phyloP scores from a whole-genome alignment of 2,329 filamentous ascomycete genomes.

The Epicoccum sorghinum region DNA sequence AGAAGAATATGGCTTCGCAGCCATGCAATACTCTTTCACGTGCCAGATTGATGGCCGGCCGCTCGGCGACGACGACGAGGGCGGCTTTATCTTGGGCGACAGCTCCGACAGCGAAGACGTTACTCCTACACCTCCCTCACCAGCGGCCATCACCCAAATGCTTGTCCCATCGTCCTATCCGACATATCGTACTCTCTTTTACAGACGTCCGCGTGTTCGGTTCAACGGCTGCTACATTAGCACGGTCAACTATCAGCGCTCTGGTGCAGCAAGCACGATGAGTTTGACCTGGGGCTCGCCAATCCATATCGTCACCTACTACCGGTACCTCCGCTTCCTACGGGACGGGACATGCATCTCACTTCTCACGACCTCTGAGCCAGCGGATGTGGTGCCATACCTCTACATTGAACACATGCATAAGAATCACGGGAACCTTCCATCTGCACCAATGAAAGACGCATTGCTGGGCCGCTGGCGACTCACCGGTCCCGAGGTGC shows the following conservation, averaged over 20 bases:
- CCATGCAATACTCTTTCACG: constrained; percentile 82
- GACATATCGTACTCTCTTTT: constrained; percentile 72
- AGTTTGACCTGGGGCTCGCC: constrained; percentile 77
- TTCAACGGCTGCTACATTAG: constrained; percentile 97
- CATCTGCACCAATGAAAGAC: constrained; percentile 68
- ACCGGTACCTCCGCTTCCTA: constrained; percentile 94
- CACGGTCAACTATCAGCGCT: constrained; percentile 91
- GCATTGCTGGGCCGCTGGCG: constrained; percentile 72
- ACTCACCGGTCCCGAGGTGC: constrained; percentile 58
- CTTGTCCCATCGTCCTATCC: constrained; percentile 47
- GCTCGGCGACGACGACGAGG: constrained; percentile 44
- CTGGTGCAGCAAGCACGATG: constrained; percentile 74
- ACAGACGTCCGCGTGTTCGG: constrained; percentile 79
- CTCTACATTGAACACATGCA: constrained; percentile 73
- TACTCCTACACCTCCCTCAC: constrained; percentile 7
- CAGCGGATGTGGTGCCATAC: constrained; percentile 84
- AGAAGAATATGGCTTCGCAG: constrained; percentile 74
- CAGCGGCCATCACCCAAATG: constrained; percentile 35
- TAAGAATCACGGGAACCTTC: constrained; percentile 50
- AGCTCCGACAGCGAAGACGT: constrained; percentile 22
- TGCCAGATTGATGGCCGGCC: constrained; percentile 62
- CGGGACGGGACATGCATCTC: constrained; percentile 84
- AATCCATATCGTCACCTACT: constrained; percentile 96
- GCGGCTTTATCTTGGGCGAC: constrained; percentile 38
- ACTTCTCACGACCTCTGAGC: constrained; percentile 80